phyloP scores from a whole-genome alignment of 176 grass and related monocot species.

The maize (Zea mays) region DNA sequence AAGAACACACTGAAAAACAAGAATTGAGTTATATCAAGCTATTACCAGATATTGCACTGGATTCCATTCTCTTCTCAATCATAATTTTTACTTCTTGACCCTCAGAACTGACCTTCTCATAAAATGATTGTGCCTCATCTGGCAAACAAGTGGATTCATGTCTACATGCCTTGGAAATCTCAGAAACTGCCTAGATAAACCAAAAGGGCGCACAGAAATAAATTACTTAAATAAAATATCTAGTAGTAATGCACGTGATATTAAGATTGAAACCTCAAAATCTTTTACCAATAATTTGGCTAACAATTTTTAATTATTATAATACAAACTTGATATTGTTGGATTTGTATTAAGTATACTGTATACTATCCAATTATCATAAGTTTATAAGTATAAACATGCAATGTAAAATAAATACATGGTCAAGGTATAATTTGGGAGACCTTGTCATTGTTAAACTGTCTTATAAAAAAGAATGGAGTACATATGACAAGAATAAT shows the following conservation, averaged over 20 bases:
- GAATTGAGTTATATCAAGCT: conserved; percentile 20
- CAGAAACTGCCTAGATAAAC: conserved; percentile 69
- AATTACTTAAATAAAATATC: conserved; percentile 27
- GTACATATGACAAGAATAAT: neutral
- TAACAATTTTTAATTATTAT: neutral
- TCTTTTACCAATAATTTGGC: neutral
- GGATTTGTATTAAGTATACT: neutral
- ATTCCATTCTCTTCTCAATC: conserved; percentile 46
- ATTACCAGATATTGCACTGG: conserved; percentile 62
- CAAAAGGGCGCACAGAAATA: conserved; percentile 13
- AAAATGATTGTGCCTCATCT: conserved; percentile 51
- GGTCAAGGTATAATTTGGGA: neutral
- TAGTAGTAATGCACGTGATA: neutral
- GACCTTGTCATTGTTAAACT: neutral
- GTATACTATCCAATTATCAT: neutral
- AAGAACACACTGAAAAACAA: conserved; percentile 34
- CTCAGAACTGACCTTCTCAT: conserved; percentile 47
- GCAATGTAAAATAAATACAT: neutral
- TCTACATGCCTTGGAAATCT: conserved; percentile 79
- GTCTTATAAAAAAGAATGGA: neutral
- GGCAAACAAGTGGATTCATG: conserved; percentile 73
- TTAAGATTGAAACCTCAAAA: neutral
- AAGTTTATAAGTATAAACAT: neutral
- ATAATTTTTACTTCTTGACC: conserved; percentile 57
- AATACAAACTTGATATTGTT: neutral